Evolutionary conservation across 2,329 filamentous ascomycete species (phyloP).

Genomic region (Pestalotiopsis sp.): DNA sequence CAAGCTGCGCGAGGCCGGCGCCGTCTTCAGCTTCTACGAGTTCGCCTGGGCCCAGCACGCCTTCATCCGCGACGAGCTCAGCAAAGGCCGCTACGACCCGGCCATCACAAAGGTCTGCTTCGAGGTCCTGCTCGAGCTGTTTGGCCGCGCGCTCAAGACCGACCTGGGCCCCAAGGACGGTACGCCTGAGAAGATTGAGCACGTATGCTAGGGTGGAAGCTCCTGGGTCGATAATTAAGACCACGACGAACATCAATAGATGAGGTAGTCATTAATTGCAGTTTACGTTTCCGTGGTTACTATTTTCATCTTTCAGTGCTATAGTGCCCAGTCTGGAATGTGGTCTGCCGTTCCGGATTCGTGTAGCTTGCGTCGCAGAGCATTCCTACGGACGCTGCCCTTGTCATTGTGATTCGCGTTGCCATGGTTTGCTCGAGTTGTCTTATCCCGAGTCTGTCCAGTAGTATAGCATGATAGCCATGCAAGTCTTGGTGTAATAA

Average conservation of each 20-base stretch:
- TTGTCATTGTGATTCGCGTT: no score
- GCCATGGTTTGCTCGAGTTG: no score
- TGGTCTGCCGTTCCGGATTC: neutral
- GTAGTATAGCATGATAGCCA: no score
- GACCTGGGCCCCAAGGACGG: conserved; percentile 74
- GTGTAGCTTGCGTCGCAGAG: no score
- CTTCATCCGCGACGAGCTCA: conserved; percentile 90
- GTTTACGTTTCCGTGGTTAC: neutral
- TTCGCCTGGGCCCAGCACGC: conserved; percentile 94
- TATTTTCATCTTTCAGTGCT: neutral
- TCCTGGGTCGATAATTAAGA: no score
- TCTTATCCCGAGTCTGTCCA: no score
- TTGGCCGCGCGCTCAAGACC: conserved; percentile 75
- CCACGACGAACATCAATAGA: neutral
- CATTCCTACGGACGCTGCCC: no score
- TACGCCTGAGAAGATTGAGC: conserved; percentile 64
- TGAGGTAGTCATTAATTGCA: neutral
- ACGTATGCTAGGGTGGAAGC: conserved; percentile 62
- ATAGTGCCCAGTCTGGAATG: neutral
- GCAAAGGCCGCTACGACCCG: conserved; percentile 92
- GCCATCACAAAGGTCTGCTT: conserved; percentile 87
- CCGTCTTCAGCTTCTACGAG: conserved; percentile 82
- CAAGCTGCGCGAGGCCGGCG: conserved; percentile 76
- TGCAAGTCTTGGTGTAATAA: no score
- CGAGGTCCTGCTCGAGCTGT: conserved; percentile 85